Evolutionary conservation across 163 green algal genomes (phyloP), one percentile per base, ranked within the genome.

Genomic region (Smithsoniella earleae): DNA sequence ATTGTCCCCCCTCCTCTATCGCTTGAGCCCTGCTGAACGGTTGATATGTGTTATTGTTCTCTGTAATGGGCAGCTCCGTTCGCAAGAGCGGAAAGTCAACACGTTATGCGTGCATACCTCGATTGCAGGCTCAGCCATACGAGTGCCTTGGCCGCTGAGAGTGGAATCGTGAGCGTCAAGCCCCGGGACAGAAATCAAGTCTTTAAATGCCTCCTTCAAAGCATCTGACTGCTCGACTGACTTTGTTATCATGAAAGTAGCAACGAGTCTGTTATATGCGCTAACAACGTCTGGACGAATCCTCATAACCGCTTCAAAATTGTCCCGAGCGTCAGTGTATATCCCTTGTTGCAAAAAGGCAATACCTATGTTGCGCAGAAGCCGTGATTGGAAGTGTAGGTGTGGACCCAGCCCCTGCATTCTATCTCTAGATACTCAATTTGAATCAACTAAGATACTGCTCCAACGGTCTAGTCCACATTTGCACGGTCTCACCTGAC

Each of bases 361-460:
- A 3, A 90, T 69, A 0, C 84, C 88, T 43, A 96, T 93, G 80
- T 96, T 96, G 31, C 85, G 84, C 80, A 89, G 82, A 45, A 93
- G 86, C 66, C 86, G 83, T 74, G 84, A 88, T 20, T 84, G 82
- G 64, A 82, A 30, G 36, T 77, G 72, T 40, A 77, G 75, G 33
- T 75, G 55, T 2, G 58, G 58, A 13, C 58, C 58, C 10, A 49
- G 13, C 13, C 40, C 40, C 40, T 49, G n/a, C n/a, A n/a, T n/a
- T n/a, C n/a, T 1, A 85, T 46, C 74, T 80, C 66, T 36, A 63
- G 18, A 40, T n/a, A 62, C 36, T 36, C 2, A 3, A 65, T 22
- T 75, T 13, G 44, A 65, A 72, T n/a, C n/a, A n/a, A n/a, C n/a
- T n/a, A n/a, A n/a, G n/a, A n/a, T n/a, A n/a, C n/a, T n/a, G n/a